phyloP scores from a whole-genome alignment of 129 eudicot genomes.

The Silybum marianum region DNA sequence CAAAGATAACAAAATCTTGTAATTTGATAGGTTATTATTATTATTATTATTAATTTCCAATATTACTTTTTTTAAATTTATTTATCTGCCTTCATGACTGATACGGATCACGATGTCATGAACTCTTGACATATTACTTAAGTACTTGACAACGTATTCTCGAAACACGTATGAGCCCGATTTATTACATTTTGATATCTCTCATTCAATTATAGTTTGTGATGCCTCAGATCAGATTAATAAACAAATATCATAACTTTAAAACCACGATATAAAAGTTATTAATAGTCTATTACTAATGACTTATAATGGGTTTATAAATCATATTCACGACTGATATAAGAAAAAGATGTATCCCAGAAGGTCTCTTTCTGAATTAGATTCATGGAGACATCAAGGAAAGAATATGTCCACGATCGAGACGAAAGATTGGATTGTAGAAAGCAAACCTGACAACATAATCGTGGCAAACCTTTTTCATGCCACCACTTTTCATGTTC shows the following conservation, averaged over 20 bases:
- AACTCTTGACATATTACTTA: not conserved
- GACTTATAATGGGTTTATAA: not conserved
- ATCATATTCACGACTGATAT: not conserved
- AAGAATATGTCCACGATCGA: not conserved
- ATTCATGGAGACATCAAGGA: constrained; percentile 25
- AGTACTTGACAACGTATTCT: not conserved
- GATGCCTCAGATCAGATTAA: not conserved
- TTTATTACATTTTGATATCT: not conserved
- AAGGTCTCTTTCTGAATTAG: constrained; percentile 28
- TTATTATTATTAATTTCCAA: too few relatives aligned
- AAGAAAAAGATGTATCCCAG: constrained; percentile 5
- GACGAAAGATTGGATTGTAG: constrained; percentile 13
- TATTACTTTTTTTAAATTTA: not conserved
- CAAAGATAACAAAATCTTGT: not conserved
- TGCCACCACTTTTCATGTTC: constrained; percentile 11
- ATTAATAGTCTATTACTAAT: not conserved
- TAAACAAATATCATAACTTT: not conserved
- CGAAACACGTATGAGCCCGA: not conserved
- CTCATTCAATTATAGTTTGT: not conserved
- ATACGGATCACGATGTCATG: not conserved
- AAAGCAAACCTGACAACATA: constrained; percentile 12
- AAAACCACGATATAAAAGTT: not conserved
- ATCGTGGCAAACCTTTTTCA: not conserved
- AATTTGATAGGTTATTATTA: not conserved
- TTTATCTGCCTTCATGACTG: not conserved